A percentile compares a stretch with the other conserved stretches of the same genome.
Conservation (phyloP, 2,329 filamentous ascomycete genomes). For the Cladosporium austrohemisphaericum region DNA sequence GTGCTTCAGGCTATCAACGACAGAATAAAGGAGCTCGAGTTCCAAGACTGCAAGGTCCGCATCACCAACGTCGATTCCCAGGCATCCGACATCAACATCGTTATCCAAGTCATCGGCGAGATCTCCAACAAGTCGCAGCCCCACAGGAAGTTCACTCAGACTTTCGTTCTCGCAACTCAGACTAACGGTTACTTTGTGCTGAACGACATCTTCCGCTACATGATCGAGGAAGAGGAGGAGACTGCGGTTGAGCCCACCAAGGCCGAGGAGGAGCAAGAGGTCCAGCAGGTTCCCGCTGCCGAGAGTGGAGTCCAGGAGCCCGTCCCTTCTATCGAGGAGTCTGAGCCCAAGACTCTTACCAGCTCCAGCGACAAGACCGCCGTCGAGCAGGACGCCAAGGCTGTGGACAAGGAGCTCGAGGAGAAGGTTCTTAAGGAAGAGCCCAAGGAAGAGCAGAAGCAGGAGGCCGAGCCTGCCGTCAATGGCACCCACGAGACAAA, state of each 20-base stretch:
- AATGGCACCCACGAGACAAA: slow-evolving; percentile 40
- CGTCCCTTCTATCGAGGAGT: slow-evolving; percentile 35
- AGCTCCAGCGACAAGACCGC: slow-evolving; percentile 36
- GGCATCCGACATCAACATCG: slow-evolving; percentile 85
- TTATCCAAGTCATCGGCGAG: slow-evolving; percentile 97
- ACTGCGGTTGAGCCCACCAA: slow-evolving; percentile 38
- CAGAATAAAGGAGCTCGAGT: slow-evolving; percentile 86
- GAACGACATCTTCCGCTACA: slow-evolving; percentile 95
- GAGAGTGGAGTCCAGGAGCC: slow-evolving; percentile 41
- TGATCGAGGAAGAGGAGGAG: slow-evolving; percentile 77
- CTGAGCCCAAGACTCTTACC: slow-evolving; percentile 28
- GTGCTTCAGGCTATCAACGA: slow-evolving; percentile 75
- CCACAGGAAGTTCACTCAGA: slow-evolving; percentile 95
- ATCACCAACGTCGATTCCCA: slow-evolving; percentile 98
- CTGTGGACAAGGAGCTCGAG: slow-evolving; percentile 73
- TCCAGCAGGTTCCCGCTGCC: slow-evolving; percentile 24
- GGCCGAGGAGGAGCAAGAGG: slow-evolving; percentile 28
- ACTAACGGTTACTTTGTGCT: slow-evolving; percentile 96
- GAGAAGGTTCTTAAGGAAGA: slow-evolving; percentile 46
- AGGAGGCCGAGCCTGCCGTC: slow-evolving; percentile 30
- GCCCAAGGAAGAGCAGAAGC: slow-evolving; percentile 14
- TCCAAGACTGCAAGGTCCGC: slow-evolving; percentile 97
- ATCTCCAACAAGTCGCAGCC: slow-evolving; percentile 90
- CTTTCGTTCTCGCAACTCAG: slow-evolving; percentile 93
- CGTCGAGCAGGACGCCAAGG: slow-evolving; percentile 42